Evolutionary conservation across 2,329 filamentous ascomycete genomes (phyloP).

Genomic region (Sclerotinia trifoliorum): DNA sequence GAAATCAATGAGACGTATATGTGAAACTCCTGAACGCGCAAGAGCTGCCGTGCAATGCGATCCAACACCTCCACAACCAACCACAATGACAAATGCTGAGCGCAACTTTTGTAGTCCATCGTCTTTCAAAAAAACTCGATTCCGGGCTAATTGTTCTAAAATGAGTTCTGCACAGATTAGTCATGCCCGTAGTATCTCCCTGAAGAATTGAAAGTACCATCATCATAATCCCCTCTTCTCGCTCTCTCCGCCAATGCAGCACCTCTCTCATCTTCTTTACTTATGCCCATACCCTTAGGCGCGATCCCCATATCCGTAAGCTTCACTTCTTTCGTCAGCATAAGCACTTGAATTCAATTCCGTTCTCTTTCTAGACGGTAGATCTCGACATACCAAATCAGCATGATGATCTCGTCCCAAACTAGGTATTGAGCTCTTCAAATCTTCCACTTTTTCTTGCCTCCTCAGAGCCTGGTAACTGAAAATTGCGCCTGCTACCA

Average conservation of each 20-base stretch:
- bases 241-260: slow-evolving; percentile 58
- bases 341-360: slow-evolving; percentile 6
- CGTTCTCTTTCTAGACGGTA: neutral
- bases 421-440: slow-evolving; percentile 61
- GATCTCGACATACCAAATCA: slow-evolving; percentile 41
- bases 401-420: slow-evolving; percentile 39
- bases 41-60: slow-evolving; percentile 87
- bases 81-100: slow-evolving; percentile 78
- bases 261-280: slow-evolving; percentile 62
- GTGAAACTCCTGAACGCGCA: slow-evolving; percentile 84
- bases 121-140: slow-evolving; percentile 84
- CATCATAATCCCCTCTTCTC: slow-evolving; percentile 62
- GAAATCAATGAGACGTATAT: slow-evolving; percentile 88
- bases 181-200: slow-evolving; percentile 12
- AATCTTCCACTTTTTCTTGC: slow-evolving; percentile 52
- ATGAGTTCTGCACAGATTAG: slow-evolving; percentile 65
- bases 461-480: slow-evolving; percentile 61
- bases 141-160: slow-evolving; percentile 89
- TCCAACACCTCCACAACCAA: slow-evolving; percentile 92
- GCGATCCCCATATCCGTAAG: slow-evolving; percentile 51
- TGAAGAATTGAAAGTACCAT: slow-evolving; percentile 40
- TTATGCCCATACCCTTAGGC: slow-evolving; percentile 37
- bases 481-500: slow-evolving; percentile 59
- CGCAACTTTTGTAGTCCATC: slow-evolving; percentile 78
- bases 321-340: slow-evolving; percentile 46